These are phyloP conservation scores for Adansonia rubrostipa DNA, from an alignment of 441 rosid genomes.

Conservation along the genomic window DNA sequence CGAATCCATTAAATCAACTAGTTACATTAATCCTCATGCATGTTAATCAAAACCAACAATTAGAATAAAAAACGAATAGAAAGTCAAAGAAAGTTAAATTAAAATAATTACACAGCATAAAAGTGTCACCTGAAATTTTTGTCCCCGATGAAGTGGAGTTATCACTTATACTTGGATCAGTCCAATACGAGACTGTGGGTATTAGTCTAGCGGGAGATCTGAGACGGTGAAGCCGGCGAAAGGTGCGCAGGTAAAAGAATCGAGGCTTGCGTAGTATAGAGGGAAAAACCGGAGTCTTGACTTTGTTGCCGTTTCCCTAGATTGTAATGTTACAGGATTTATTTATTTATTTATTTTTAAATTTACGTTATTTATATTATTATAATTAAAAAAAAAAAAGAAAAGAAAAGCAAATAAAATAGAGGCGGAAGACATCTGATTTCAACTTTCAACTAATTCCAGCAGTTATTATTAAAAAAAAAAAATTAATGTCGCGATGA, in stretches of 20 bases:
- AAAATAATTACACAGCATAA: neutral
- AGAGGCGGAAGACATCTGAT: neutral
- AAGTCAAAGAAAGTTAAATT: neutral
- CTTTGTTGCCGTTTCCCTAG: neutral
- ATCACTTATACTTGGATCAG: slow-evolving; percentile 22
- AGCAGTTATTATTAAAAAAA: neutral
- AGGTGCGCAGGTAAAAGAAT: slow-evolving; percentile 42
- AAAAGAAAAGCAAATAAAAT: neutral
- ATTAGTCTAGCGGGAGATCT: slow-evolving; percentile 27
- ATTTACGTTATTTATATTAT: neutral
- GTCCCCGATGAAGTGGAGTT: slow-evolving; percentile 24
- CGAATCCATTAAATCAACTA: neutral
- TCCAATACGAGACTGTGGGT: slow-evolving; percentile 1
- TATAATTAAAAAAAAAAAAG: neutral
- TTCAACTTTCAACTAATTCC: neutral
- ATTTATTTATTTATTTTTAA: neutral
- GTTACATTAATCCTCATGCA: slow-evolving; percentile 25
- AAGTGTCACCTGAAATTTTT: slow-evolving; percentile 31
- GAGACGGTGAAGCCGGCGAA: slow-evolving; percentile 33
- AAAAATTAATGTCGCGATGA: neutral
- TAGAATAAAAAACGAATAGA: neutral
- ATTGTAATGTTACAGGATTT: neutral
- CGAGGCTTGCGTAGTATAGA: slow-evolving; percentile 34
- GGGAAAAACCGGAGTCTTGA: neutral
- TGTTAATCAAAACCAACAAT: neutral